These are phyloP conservation scores for Flaveria robusta DNA, from an alignment of 129 eudicot genomes.

Conservation along the genomic window DNA sequence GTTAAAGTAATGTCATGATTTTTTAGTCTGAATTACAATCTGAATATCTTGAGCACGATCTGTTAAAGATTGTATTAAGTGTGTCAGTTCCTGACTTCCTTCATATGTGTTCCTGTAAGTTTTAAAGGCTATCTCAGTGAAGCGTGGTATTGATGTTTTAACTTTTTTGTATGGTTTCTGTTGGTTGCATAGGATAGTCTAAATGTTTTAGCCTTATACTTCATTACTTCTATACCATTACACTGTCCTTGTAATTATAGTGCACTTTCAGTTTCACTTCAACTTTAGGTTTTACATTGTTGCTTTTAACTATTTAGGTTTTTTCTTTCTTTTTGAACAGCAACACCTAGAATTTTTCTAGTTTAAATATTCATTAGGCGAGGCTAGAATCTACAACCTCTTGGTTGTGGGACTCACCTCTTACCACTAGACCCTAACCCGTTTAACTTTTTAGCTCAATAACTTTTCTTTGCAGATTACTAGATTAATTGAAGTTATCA, in stretches of 20 bases:
- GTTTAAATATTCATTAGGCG: too few species aligned
- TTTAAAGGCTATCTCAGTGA: neutral
- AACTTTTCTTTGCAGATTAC: too few species aligned
- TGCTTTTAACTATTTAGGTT: neutral
- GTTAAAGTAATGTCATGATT: neutral
- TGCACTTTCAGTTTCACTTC: neutral
- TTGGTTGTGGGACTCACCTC: too few species aligned
- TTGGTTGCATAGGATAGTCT: constrained; percentile 9
- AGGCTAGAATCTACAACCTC: too few species aligned
- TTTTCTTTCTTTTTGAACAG: too few species aligned
- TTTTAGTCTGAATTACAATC: neutral
- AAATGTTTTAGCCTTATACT: neutral
- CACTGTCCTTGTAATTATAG: neutral
- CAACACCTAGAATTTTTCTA: too few species aligned
- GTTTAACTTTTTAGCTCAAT: too few species aligned
- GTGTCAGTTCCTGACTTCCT: too few species aligned
- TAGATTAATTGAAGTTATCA: constrained; percentile 11
- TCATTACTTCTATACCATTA: neutral
- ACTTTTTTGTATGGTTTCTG: constrained; percentile 9
- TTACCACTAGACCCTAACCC: too few species aligned
- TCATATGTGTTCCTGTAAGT: neutral
- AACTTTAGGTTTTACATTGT: neutral
- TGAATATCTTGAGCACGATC: neutral
- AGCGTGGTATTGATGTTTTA: neutral
- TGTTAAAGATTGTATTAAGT: neutral